Base-by-base conservation (phyloP, 768 basidiomycete species). In the Macrocybe gigantea region DNA sequence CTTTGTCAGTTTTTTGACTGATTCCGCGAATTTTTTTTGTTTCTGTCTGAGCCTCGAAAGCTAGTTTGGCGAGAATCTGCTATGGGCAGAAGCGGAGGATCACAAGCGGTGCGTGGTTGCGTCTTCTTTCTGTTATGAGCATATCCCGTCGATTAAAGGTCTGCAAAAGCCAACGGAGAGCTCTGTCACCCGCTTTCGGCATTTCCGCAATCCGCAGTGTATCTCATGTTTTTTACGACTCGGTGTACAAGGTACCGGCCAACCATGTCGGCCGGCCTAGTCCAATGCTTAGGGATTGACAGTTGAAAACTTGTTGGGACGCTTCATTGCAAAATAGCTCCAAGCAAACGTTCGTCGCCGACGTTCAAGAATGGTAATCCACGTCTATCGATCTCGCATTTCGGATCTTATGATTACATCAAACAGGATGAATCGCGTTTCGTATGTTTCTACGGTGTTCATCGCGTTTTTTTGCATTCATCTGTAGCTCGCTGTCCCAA, bases 31-130 rank as follows among this genome's bases (percentile, higher is more conserved):
- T 31, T 41, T 39, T 36, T 42, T 7, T 14, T 7, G 29, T 7
- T 49, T 7, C 50, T 29, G 13, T 39, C 13, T 7, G 6, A 39
- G 11, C 47, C 13, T 37, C 29, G 12, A 7, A 37, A 1, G 22
- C 37, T 31, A 43, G 41, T 43, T 43, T 14, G 41, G 41, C n/a
- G 8, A 43, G 41, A 43, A 15, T 31, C 11, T 43, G 29, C 41
- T 43, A 10, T 83, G 90, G 91, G 64, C 55, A 8, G 55, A 59
- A 44, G 56, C 51, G 11, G 58, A 59, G 5, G 49, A 30, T 32
- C 60, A 61, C 48, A 61, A 58, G 38, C 39, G 58, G 59, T 60
- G 31, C 22, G 12, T 15, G 13, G 13, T 1, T 1, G 7, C 11
- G 37, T 29, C 13, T 11, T 33, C 10, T 3, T 7, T 15, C 29